phyloP scores from a whole-genome alignment of 2,329 filamentous ascomycete species.

The Dendrostoma leiphaemia region DNA sequence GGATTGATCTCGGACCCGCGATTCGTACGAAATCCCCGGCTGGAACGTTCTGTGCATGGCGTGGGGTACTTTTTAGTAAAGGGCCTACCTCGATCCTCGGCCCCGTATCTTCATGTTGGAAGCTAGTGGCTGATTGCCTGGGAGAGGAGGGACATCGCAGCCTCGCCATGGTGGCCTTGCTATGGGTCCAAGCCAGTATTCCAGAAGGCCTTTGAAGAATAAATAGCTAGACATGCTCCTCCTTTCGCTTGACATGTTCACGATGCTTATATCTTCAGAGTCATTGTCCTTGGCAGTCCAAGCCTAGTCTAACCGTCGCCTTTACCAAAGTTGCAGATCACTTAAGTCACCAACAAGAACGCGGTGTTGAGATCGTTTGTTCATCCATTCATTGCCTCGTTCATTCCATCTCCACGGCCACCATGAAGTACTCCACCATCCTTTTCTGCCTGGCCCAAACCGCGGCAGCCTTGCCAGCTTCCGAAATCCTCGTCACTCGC shows the following conservation, averaged over 20 bases:
- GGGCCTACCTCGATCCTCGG: too few species aligned
- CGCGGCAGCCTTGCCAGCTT: background rate
- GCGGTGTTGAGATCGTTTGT: background rate
- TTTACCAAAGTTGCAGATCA: background rate
- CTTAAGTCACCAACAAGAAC: background rate
- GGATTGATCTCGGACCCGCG: too few species aligned
- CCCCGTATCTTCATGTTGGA: too few species aligned
- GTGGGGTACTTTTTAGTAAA: too few species aligned
- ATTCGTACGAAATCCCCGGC: too few species aligned
- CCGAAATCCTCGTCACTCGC: background rate
- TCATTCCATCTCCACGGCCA: background rate
- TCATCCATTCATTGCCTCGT: background rate
- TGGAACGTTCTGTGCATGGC: too few species aligned
- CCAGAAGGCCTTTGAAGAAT: too few species aligned
- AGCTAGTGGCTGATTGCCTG: too few species aligned
- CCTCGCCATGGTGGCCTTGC: too few species aligned
- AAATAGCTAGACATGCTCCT: background rate
- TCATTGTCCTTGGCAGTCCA: background rate
- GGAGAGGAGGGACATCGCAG: too few species aligned
- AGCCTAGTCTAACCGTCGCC: background rate
- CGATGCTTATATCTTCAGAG: background rate
- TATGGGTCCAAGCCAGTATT: too few species aligned
- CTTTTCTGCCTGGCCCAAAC: slow-evolving; percentile 2
- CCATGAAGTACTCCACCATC: slow-evolving; percentile 3
- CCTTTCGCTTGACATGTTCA: background rate